phyloP scores from a whole-genome alignment of 306 rosid genomes.

The Elaeagnus macrophylla region DNA sequence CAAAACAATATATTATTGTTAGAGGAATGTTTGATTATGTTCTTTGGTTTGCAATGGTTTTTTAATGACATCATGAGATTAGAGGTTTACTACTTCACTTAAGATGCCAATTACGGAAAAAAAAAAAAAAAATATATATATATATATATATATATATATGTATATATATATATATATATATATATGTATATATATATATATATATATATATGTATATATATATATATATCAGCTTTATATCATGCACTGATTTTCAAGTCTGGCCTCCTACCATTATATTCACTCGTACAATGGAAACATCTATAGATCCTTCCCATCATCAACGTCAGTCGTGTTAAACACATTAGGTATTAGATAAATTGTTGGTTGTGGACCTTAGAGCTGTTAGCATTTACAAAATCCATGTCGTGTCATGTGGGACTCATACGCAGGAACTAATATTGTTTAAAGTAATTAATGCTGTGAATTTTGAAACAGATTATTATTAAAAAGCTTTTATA shows the following conservation, averaged over 20 bases:
- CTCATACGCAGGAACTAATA: neutral
- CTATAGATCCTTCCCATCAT: constrained; percentile 1
- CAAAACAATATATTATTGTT: too few species aligned
- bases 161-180: too few species aligned
- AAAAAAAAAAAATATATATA: too few species aligned
- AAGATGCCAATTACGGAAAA: neutral
- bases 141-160: too few species aligned
- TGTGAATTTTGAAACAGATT: constrained; percentile 11
- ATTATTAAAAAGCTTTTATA: neutral
- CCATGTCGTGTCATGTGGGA: too few species aligned
- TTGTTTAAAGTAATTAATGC: neutral
- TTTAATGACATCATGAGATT: neutral
- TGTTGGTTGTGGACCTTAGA: neutral
- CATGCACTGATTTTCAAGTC: too few species aligned
- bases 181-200: constrained; percentile 1
- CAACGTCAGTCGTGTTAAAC: neutral
- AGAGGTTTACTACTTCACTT: neutral
- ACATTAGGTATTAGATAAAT: neutral
- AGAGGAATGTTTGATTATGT: neutral
- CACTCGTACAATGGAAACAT: too few species aligned
- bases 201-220: neutral
- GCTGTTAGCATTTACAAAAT: too few species aligned
- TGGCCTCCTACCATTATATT: too few species aligned
- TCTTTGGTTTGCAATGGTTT: constrained; percentile 17
- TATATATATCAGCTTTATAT: too few species aligned